Evolutionary conservation across 1,284 basidiomycete species (phyloP).

Genomic region (Albatrellus sp.): DNA sequence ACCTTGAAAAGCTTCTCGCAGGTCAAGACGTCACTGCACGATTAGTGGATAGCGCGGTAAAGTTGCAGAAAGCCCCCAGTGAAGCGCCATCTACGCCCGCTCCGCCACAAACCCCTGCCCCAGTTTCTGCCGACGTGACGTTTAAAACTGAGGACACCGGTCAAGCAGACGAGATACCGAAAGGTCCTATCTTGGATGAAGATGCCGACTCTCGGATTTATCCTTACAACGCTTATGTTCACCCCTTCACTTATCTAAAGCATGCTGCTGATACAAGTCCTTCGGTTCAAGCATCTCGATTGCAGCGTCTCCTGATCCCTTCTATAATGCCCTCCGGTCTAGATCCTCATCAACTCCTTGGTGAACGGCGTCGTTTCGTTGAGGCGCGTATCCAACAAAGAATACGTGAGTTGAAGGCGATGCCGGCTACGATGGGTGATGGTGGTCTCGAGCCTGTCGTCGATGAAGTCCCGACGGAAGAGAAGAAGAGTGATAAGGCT

Average conservation of each 20-base stretch:
- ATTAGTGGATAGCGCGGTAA: constrained; percentile 69
- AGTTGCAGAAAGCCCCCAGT: constrained; percentile 52
- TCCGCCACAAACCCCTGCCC: constrained; percentile 4
- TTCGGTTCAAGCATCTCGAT: constrained; percentile 50
- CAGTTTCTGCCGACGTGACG: constrained; percentile 13
- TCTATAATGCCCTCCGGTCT: constrained; percentile 89
- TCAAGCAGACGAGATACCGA: constrained; percentile 37
- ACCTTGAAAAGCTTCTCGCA: constrained; percentile 53
- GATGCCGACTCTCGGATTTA: constrained; percentile 77
- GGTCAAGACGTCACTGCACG: constrained; percentile 46
- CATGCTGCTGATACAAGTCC: constrained; percentile 49
- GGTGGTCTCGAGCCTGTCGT: constrained; percentile 54
- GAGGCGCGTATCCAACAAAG: constrained; percentile 86
- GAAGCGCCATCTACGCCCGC: constrained; percentile 10
- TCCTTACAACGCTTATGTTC: constrained; percentile 90
- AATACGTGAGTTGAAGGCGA: constrained; percentile 76
- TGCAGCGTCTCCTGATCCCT: constrained; percentile 78
- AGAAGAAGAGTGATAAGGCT: constrained; percentile 12
- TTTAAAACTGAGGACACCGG: constrained; percentile 19
- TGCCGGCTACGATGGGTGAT: constrained; percentile 77
- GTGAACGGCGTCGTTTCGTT: constrained; percentile 86
- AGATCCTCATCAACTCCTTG: constrained; percentile 83
- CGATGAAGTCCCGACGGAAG: constrained; percentile 26
- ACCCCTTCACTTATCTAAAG: constrained; percentile 74
- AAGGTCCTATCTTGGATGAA: constrained; percentile 68